Evolutionary conservation across 805 yeast genomes (phyloP), one percentile per base, ranked within the genome.

Genomic region (Naumovozyma baii): DNA sequence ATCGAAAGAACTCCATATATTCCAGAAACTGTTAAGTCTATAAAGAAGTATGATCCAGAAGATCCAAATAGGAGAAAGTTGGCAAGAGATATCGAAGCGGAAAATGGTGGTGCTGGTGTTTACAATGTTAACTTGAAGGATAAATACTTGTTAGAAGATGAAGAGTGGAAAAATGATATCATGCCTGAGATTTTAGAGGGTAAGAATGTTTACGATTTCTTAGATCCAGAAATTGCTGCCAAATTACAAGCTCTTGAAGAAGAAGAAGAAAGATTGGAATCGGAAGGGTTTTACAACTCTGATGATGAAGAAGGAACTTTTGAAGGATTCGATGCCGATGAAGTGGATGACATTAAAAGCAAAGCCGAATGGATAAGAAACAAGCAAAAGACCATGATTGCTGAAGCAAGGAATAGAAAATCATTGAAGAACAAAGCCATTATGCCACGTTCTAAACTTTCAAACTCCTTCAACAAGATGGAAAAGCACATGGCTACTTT

Each of bases 101-200:
- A 83, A 61, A 85, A 92, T 55, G 98, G 98, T 60, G 98, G 98
- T 61, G 96, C 98, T 33, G 98, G 98, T 72, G 98, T 92, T 28
- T 92, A 68, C 72, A 92, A 87, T 68, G 76, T 92, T 59, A 87
- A 92, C 68, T 72, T 92, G 67, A 85, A 87, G 62, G 97, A 90
- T 59, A 83, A 80, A 57, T 92, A 94, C 65, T 51, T 92, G 46
- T 71, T 92, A 52, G 98, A 90, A 51, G 90, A 92, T 60, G 97
- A 90, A 38, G 94, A 85, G 48, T 92, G 99, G 99, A 90, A 90
- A 74, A 78, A 86, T 50, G 99, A 92, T 64, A 74, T 82, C 46
- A 86, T 92, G 86, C 99, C 99, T 19, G 99, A 92, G 70, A 74
- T 92, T 39, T 69, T 92, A 61, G 87, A 92, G 57, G 99, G 99